Evolutionary conservation across 371 early-diverging fungal genomes (phyloP).

Genomic region (Mucor lusitanicus): DNA sequence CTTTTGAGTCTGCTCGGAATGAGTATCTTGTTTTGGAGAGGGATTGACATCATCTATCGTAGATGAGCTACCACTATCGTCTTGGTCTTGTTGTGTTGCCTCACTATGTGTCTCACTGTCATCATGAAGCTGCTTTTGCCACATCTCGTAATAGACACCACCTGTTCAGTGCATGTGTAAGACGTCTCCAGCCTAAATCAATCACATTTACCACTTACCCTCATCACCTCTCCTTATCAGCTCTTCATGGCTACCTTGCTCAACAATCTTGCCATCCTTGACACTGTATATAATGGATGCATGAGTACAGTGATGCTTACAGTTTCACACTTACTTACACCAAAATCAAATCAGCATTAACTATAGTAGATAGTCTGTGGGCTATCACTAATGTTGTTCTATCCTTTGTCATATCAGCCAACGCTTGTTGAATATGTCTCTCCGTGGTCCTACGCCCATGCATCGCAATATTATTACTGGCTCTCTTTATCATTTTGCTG

Average conservation of each 20-base stretch:
- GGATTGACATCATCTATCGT: neutral
- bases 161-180: neutral
- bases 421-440: conserved; percentile 68
- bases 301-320: neutral
- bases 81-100: neutral
- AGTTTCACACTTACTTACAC: conserved; percentile 29
- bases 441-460: conserved; percentile 66
- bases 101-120: conserved; percentile 36
- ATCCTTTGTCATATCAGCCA: conserved; percentile 63
- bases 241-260: conserved; percentile 81
- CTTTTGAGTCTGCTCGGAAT: neutral
- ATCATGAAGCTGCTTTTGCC: conserved; percentile 83
- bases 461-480: neutral
- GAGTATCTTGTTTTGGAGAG: neutral
- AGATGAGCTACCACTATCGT: neutral
- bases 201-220: neutral
- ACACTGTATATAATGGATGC: conserved; percentile 17
- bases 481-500: neutral
- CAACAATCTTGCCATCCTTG: conserved; percentile 76
- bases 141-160: conserved; percentile 78
- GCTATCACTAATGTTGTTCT: conserved; percentile 94
- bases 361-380: conserved; percentile 81
- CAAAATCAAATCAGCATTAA: conserved; percentile 71
- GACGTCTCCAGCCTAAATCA: neutral
- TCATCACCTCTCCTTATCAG: conserved; percentile 52